Evolutionary conservation across 140 eudicot genomes (phyloP), one percentile per base, ranked within the genome.

Genomic region (Ambrosia hybrid): DNA sequence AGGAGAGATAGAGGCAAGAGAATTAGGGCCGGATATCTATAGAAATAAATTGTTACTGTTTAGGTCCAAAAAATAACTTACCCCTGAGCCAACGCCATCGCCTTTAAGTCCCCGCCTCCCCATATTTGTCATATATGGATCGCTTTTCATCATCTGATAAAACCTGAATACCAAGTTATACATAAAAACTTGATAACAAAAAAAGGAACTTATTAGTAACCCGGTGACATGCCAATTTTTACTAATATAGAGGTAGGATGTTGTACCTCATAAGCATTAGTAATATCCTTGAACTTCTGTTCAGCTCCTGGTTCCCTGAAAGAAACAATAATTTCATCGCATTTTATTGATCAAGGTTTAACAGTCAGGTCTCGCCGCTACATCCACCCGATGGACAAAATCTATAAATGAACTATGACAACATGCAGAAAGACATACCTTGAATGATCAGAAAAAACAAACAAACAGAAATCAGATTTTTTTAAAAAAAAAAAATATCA

Each of bases 91-190:
- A 76, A 81, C 66, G 51, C 95, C 95, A 51, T 89, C 92, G 17
- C 99, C 97, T 84, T 86, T 94, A 59, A 94, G 99, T 12, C 99
- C 97, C 34, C n/a, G 90, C 97, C 75, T 90, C 97, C 63, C 99
- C 99, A 67, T 90, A 94, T 61, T 73, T 85, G 77, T 94, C 99
- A 74, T 94, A 94, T 61, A 94, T 88, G 69, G 99, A 90, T 58
- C 96, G 96, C 68, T 94, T 94, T 74, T 94, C 96, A 84, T 94
- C 96, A 73, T 90, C 99, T 15, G 95, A 94, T 78, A 94, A 67
- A 77, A 86, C 92, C 99, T 94, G 89, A 63, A 72, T 9, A 53
- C 80, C 13, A 69, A 72, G 15, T 55, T 67, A 12, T 15, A 7
- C 46, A 65, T 76, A 6, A 51, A 9, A 52, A 39, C 70, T 9